Evolutionary conservation across 1,284 basidiomycete genomes (phyloP).

Genomic region (Rhodotorula sp.): DNA sequence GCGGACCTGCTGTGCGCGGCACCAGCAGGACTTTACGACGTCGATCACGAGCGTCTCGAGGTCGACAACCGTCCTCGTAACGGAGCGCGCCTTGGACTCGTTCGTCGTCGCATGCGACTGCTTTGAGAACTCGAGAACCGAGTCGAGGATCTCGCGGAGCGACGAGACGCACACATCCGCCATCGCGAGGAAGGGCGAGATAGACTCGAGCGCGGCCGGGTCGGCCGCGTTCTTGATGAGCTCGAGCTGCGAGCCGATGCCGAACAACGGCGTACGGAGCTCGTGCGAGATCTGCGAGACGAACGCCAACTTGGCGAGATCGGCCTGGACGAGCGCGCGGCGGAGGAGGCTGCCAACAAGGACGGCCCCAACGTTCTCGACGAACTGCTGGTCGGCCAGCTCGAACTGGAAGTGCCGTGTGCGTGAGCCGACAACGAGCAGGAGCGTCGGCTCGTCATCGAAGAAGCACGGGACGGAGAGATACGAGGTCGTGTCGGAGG

Average conservation of each 20-base stretch:
- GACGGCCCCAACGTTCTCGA: conserved; percentile 5
- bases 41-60: conserved; percentile 6
- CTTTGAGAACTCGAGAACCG: conserved; percentile 24
- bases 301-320: conserved; percentile 47
- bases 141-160: conserved; percentile 25
- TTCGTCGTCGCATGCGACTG: conserved; percentile 7
- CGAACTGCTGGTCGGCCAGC: conserved; percentile 23
- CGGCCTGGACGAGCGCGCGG: conserved; percentile 22
- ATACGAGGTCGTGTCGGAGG: conserved; percentile 1
- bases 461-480: conserved; percentile 16
- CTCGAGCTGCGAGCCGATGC: conserved; percentile 43
- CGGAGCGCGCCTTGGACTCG: too few species aligned
- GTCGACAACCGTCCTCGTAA: not conserved
- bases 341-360: conserved; percentile 32
- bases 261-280: conserved; percentile 47
- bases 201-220: conserved; percentile 1
- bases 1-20: too few species aligned
- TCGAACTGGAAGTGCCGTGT: not conserved
- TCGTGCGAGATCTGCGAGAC: conserved; percentile 42
- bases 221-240: conserved; percentile 28
- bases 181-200: conserved; percentile 23
- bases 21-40: not conserved
- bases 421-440: conserved; percentile 15
- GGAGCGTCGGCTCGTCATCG: conserved; percentile 22
- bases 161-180: conserved; percentile 19